Evolutionary conservation across 2,329 filamentous ascomycete genomes (phyloP).

Genomic region (Xylariaceae sp.): DNA sequence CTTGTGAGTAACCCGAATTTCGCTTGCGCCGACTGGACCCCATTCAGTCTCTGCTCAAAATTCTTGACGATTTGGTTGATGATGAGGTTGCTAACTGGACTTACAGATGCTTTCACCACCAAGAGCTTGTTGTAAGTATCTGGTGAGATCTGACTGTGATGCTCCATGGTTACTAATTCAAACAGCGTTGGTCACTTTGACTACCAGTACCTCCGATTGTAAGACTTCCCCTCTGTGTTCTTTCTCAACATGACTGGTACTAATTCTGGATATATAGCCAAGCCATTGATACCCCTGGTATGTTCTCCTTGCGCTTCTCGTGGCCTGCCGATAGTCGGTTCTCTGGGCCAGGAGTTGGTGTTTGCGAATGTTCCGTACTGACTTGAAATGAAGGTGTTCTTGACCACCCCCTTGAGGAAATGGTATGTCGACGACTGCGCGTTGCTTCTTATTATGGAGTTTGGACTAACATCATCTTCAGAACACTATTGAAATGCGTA

Average conservation of each 20-base stretch:
- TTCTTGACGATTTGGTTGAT: background rate
- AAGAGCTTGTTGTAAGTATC: conserved; percentile 70
- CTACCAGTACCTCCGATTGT: conserved; percentile 78
- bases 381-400: conserved; percentile 62
- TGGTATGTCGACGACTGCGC: conserved; percentile 42
- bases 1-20: conserved; percentile 8
- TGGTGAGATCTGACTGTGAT: background rate
- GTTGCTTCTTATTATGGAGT: background rate
- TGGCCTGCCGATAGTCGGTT: background rate
- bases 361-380: background rate
- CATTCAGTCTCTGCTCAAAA: background rate
- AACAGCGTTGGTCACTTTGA: conserved; percentile 82
- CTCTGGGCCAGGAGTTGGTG: background rate
- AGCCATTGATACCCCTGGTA: conserved; percentile 84
- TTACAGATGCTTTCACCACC: conserved; percentile 79
- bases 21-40: background rate
- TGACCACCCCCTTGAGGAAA: conserved; percentile 95
- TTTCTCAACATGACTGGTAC: background rate
- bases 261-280: conserved; percentile 31
- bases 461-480: conserved; percentile 2
- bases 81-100: conserved; percentile 4
- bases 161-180: conserved; percentile 2
- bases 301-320: background rate
- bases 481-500: conserved; percentile 94
- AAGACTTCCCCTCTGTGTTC: background rate